phyloP scores from a whole-genome alignment of 768 basidiomycete genomes.

The Hemileccinum impolitum region DNA sequence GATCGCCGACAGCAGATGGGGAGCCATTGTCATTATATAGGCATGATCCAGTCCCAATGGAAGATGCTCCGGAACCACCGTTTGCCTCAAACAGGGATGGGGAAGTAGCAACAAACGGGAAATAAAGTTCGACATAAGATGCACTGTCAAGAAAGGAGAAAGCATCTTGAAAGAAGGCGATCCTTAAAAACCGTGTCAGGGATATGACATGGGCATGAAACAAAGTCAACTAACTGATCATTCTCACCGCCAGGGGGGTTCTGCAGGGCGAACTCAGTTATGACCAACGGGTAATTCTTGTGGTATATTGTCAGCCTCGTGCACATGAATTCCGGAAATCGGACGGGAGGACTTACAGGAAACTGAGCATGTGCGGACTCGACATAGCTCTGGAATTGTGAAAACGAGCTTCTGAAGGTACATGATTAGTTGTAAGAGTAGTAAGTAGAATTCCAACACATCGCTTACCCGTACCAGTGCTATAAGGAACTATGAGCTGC shows the following conservation, averaged over 20 bases:
- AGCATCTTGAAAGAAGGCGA: constrained; percentile 33
- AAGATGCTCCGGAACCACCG: constrained; percentile 9
- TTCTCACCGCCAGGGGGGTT: constrained; percentile 31
- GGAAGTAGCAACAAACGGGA: constrained; percentile 36
- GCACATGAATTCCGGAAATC: too few relatives aligned
- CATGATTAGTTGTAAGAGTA: not conserved
- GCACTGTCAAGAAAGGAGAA: constrained; percentile 34
- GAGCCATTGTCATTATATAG: constrained; percentile 32
- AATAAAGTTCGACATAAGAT: constrained; percentile 33
- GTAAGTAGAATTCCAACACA: not conserved
- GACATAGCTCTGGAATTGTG: constrained; percentile 28
- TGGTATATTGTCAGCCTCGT: constrained; percentile 1
- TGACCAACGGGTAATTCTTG: constrained; percentile 24
- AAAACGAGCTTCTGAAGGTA: constrained; percentile 21
- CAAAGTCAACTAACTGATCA: constrained; percentile 23
- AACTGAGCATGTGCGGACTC: constrained; percentile 27
- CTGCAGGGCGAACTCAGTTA: constrained; percentile 33
- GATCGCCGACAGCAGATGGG: constrained; percentile 22
- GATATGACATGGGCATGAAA: not conserved
- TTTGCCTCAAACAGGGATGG: constrained; percentile 23
- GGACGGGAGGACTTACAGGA: constrained; percentile 17
- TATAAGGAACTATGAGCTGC: not conserved
- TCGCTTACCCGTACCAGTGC: constrained; percentile 31
- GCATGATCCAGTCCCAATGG: constrained; percentile 30
- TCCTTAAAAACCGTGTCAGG: constrained; percentile 16